Evolutionary conservation across 345 rosid species (phyloP).

Genomic region (Euphorbia lathyris): DNA sequence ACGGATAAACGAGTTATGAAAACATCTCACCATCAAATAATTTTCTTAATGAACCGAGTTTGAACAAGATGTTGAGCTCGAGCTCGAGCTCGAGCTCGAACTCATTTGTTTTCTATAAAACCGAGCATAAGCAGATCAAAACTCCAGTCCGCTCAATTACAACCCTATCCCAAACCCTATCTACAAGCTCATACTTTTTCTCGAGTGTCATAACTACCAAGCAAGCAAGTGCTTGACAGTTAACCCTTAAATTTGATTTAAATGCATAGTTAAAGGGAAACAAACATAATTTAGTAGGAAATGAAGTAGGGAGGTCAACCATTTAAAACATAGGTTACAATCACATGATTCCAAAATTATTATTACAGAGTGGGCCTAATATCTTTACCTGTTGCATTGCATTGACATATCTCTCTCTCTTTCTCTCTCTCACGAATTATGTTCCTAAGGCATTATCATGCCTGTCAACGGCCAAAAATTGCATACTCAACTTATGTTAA

Average conservation of each 20-base stretch:
- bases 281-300: neutral
- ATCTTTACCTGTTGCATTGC: slow-evolving; percentile 20
- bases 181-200: too few species aligned
- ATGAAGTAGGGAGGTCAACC: neutral
- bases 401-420: neutral
- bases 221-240: too few species aligned
- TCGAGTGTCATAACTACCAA: too few species aligned
- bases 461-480: neutral
- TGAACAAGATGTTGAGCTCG: too few species aligned
- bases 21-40: too few species aligned
- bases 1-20: too few species aligned
- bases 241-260: neutral
- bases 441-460: neutral
- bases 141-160: too few species aligned
- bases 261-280: neutral
- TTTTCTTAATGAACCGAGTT: too few species aligned
- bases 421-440: slow-evolving; percentile 10
- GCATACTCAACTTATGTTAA: neutral
- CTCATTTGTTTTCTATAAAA: too few species aligned
- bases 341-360: slow-evolving; percentile 23
- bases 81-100: too few species aligned
- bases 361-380: slow-evolving; percentile 13
- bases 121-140: too few species aligned
- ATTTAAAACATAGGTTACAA: slow-evolving; percentile 8
- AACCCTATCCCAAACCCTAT: too few species aligned